Conservation (phyloP, 148 eudicot species). For the Heliosperma pusillum region DNA sequence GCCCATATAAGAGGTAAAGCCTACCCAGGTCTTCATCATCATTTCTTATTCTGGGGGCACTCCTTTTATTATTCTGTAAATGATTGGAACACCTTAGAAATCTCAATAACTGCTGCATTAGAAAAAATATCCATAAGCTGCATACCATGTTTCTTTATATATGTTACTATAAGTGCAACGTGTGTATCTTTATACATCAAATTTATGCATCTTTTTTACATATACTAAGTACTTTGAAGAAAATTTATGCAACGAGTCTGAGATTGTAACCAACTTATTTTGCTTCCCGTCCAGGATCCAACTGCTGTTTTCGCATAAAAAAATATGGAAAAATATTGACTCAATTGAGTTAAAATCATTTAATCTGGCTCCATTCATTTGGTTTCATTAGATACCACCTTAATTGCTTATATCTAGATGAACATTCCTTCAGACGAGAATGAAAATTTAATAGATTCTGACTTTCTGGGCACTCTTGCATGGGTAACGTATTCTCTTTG, state of each 20-base stretch:
- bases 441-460: not conserved
- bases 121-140: not conserved
- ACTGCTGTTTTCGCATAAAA: not conserved
- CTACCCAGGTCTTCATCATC: constrained; percentile 8
- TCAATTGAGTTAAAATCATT: not conserved
- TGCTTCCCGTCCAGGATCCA: not conserved
- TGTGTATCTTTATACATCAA: not conserved
- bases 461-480: not conserved
- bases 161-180: not conserved
- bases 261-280: not conserved
- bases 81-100: not conserved
- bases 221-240: not conserved
- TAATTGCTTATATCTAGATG: not conserved
- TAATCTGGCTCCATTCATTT: not conserved
- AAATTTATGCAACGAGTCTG: not conserved
- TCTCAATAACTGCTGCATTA: not conserved
- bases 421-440: not conserved
- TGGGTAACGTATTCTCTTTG: not conserved
- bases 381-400: not conserved
- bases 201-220: not conserved
- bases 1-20: constrained; percentile 76
- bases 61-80: not conserved
- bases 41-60: not conserved
- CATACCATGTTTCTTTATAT: not conserved
- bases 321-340: not conserved